Percentiles rank a stretch among this genome's conserved stretches.
Evolutionary conservation across 2,329 filamentous ascomycete species (phyloP).

Genomic region (Ascochyta clinopodiicola): DNA sequence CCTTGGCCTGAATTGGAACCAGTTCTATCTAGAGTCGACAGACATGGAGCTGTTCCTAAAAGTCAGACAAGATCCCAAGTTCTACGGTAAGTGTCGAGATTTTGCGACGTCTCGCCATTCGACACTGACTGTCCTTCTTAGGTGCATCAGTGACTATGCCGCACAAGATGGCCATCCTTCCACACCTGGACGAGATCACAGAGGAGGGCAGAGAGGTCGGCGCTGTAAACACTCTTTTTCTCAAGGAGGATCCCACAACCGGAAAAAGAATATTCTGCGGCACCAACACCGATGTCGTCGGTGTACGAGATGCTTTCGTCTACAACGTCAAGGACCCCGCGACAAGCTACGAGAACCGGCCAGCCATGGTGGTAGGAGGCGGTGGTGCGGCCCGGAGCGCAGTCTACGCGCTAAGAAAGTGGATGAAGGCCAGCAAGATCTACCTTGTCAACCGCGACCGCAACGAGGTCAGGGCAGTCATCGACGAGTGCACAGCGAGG

Average conservation of each 20-base stretch:
- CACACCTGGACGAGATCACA: conserved; percentile 74
- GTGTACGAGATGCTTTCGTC: conserved; percentile 74
- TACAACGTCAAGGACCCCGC: conserved; percentile 54
- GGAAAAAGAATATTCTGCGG: conserved; percentile 66
- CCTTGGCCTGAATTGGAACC: conserved; percentile 59
- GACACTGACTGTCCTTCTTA: conserved; percentile 29
- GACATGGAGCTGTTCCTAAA: conserved; percentile 54
- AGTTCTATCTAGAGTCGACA: conserved; percentile 55
- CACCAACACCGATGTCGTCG: conserved; percentile 81
- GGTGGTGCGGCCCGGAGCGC: conserved; percentile 80
- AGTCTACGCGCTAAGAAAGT: conserved; percentile 75
- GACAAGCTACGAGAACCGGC: conserved; percentile 62
- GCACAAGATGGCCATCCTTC: conserved; percentile 78
- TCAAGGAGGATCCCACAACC: conserved; percentile 57
- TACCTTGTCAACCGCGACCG: conserved; percentile 79
- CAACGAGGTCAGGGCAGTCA: conserved; percentile 69
- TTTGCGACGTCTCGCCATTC: not conserved
- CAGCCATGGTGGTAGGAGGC: conserved; percentile 76
- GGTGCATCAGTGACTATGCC: conserved; percentile 82
- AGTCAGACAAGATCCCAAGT: conserved; percentile 63
- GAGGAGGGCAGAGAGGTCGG: conserved; percentile 76
- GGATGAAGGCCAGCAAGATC: conserved; percentile 70
- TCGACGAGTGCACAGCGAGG: conserved; percentile 65
- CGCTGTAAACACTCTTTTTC: conserved; percentile 80
- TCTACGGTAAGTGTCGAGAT: conserved; percentile 60